Conservation (phyloP, 2,329 filamentous ascomycete species). For the Alternaria gansuensis region DNA sequence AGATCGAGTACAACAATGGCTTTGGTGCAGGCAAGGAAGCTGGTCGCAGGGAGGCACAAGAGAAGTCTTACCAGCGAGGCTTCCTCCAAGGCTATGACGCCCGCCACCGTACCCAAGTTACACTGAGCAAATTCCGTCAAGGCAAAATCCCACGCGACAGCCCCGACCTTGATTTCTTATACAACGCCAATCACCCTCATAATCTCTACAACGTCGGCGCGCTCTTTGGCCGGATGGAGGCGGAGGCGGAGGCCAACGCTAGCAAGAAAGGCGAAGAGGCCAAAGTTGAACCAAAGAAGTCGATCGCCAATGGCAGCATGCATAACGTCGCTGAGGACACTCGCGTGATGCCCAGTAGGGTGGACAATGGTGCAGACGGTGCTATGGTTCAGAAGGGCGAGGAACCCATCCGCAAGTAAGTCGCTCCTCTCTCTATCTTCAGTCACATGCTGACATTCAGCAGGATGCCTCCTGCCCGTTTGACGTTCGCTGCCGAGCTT, state of each 20-base stretch:
- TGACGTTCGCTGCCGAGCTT: conserved; percentile 22
- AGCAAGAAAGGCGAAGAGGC: not conserved
- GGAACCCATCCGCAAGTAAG: conserved; percentile 19
- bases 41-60: conserved; percentile 2
- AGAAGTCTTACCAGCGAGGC: conserved; percentile 1
- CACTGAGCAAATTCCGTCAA: conserved; percentile 23
- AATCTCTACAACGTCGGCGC: conserved; percentile 29
- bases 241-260: too few relatives aligned
- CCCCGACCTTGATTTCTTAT: conserved; percentile 32
- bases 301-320: not conserved
- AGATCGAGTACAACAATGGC: conserved; percentile 26
- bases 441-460: not conserved
- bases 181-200: conserved; percentile 27
- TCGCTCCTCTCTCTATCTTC: not conserved
- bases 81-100: conserved; percentile 36
- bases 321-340: not conserved
- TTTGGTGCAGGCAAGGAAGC: conserved; percentile 14
- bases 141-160: conserved; percentile 29
- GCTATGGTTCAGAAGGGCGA: conserved; percentile 1
- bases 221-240: conserved; percentile 14
- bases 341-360: not conserved
- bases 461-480: conserved; percentile 10
- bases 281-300: not conserved
- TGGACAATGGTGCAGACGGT: not conserved
- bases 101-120: conserved; percentile 20